Conservation (phyloP, 345 rosid genomes). For the Brassica napus region Da-Ae NC_063442.1:14296501-14297000, state of each 20-base stretch:
- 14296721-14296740: slow-evolving; percentile 3
- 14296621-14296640: slow-evolving; percentile 80
- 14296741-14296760: slow-evolving; percentile 51
- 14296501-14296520: slow-evolving; percentile 4
- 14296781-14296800: slow-evolving; percentile 74
- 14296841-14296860: slow-evolving; percentile 50
- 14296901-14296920: background rate
- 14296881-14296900: background rate
- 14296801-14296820: slow-evolving; percentile 98
- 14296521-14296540: slow-evolving; percentile 61
- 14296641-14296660: slow-evolving; percentile 82
- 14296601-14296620: slow-evolving; percentile 85
- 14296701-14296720: background rate
- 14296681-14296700: slow-evolving; percentile 1
- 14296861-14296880: background rate
- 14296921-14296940: slow-evolving; percentile 2
- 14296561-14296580: slow-evolving; percentile 84
- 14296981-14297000: slow-evolving; percentile 78
- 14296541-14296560: slow-evolving; percentile 76
- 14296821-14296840: slow-evolving; percentile 76
- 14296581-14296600: slow-evolving; percentile 81
- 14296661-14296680: slow-evolving; percentile 35
- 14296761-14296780: slow-evolving; percentile 71
- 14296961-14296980: slow-evolving; percentile 74
- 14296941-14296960: slow-evolving; percentile 81